Conservation (phyloP, 306 rosid species). For the Ziziphus jujuba region DNA sequence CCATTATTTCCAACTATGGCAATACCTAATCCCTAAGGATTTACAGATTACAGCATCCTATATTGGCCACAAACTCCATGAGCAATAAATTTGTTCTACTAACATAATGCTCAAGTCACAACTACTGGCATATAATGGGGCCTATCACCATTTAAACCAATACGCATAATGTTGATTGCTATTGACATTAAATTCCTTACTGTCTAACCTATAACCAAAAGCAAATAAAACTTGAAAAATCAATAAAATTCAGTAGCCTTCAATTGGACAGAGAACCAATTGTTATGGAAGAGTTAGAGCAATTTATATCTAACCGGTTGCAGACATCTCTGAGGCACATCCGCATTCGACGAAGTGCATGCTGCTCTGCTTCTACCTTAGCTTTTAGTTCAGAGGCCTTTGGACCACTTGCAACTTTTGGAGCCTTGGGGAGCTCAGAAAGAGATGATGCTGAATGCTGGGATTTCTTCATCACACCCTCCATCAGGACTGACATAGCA, state of each 20-base stretch:
- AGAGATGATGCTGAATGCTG: conserved; percentile 40
- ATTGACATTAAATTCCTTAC: neutral
- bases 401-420: conserved; percentile 80
- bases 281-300: neutral
- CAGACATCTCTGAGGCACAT: conserved; percentile 99
- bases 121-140: no score
- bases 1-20: neutral
- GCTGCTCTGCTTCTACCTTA: conserved; percentile 92
- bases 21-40: neutral
- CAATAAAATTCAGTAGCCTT: neutral
- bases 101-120: neutral
- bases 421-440: conserved; percentile 94
- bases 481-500: conserved; percentile 68
- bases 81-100: neutral
- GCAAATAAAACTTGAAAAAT: neutral
- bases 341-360: conserved; percentile 91
- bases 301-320: conserved; percentile 65
- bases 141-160: no score
- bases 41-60: neutral
- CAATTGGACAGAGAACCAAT: neutral
- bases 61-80: neutral
- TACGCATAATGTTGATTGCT: no score
- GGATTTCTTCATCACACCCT: conserved; percentile 52
- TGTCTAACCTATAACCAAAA: neutral
- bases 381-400: conserved; percentile 92